Conservation (phyloP, 768 basidiomycete genomes). For the Phylloporus sp. region DNA sequence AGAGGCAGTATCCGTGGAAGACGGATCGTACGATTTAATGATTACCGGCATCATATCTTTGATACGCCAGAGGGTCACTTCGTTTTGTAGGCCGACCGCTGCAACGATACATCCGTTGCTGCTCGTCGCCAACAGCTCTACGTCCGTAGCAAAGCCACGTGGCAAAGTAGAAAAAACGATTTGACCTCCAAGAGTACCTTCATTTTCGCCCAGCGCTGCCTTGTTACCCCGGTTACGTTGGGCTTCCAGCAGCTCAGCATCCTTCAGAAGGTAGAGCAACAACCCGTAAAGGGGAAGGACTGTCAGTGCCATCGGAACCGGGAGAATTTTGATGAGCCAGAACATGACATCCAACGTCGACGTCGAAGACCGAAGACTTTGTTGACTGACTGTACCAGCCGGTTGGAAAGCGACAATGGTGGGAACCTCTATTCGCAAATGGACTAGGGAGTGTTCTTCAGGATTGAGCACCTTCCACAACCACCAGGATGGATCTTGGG, state of each 20-base stretch:
- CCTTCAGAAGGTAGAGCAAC: slow-evolving; percentile 83
- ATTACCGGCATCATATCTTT: slow-evolving; percentile 38
- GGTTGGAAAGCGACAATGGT: slow-evolving; percentile 65
- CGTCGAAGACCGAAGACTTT: slow-evolving; percentile 42
- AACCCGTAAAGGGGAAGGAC: slow-evolving; percentile 71
- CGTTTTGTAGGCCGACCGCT: slow-evolving; percentile 75
- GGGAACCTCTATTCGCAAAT: slow-evolving; percentile 79
- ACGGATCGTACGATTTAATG: slow-evolving; percentile 47
- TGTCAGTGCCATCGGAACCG: slow-evolving; percentile 79
- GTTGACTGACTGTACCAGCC: slow-evolving; percentile 30
- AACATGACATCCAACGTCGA: slow-evolving; percentile 53
- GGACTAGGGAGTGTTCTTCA: slow-evolving; percentile 56
- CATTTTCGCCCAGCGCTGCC: slow-evolving; percentile 23
- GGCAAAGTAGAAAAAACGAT: slow-evolving; percentile 68
- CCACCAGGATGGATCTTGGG: slow-evolving; percentile 52
- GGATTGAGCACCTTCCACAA: slow-evolving; percentile 83
- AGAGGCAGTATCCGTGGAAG: slow-evolving; percentile 48
- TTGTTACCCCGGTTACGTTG: slow-evolving; percentile 63
- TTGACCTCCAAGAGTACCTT: slow-evolving; percentile 36
- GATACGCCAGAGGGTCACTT: slow-evolving; percentile 66
- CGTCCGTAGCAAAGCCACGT: slow-evolving; percentile 77
- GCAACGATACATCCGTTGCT: slow-evolving; percentile 61
- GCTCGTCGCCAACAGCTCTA: slow-evolving; percentile 75
- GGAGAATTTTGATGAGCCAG: slow-evolving; percentile 81
- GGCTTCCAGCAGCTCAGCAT: slow-evolving; percentile 86